Base-by-base conservation (phyloP, 805 yeast species). In the Nakazawaea ishiwadae region DNA sequence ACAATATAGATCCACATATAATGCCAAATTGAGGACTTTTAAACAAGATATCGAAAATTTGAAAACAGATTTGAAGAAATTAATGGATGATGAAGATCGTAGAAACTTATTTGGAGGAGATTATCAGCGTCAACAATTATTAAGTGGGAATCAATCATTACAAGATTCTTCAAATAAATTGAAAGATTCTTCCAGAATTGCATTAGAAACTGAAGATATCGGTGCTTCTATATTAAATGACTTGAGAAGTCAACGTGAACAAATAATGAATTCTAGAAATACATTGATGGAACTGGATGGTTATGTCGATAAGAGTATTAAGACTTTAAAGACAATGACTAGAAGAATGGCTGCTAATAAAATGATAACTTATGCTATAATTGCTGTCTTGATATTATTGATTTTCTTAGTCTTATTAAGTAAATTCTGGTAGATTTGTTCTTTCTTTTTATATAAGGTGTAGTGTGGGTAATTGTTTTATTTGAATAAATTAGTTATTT, bases 151-250 rank as follows among this genome's bases (percentile, higher is more conserved):
- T 54, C 81, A 88, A 2, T 72, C 93, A 3, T 70, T 93, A 44
- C 96, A 87, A 50, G 72, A 93, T 49, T 77, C 95, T 1, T 75
- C 88, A 2, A 91, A 90, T 48, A 74, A 96, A 51, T 70, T 93
- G 36, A 73, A 83, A 45, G 97, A 93, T 35, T 83, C 93, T 16
- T 95, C 91, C 48, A 73, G 97, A 51, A 71, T 89, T 3, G 99
- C 98, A 5, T 68, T 84, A 39, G 99, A 93, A 52, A 89, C 99
- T 0, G 99, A 93, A 62, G 71, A 73, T 24, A 79, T 93, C 39
- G 99, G 99, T 1, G 87, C 96, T 11, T 83, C 84, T 49, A 93
- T 93, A 39, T 73, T 93, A 64, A 80, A 79, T 52, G 96, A 91
- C 58, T 68, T 93, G 50, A 73, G 96, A 46, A 82, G 96, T 19